Conservation (phyloP, 345 rosid genomes). For the Populus ilicifolia region DNA sequence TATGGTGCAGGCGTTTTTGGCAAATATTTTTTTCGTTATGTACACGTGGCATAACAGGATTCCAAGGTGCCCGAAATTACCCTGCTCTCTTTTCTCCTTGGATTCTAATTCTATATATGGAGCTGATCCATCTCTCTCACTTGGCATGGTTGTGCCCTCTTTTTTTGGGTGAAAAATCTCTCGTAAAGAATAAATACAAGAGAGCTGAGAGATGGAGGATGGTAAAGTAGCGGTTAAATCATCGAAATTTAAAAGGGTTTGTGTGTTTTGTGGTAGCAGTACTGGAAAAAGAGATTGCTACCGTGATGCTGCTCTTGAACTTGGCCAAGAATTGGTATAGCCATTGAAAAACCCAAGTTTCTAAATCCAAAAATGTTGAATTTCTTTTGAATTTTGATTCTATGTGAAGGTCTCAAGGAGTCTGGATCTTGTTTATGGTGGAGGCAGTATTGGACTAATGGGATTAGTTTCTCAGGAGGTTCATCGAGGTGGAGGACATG, state of each 20-base stretch:
- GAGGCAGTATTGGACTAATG: conserved; percentile 73
- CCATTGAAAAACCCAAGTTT: background rate
- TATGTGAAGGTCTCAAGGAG: conserved; percentile 44
- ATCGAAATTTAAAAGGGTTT: conserved; percentile 75
- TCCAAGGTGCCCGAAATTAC: conserved; percentile 11
- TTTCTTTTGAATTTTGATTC: background rate
- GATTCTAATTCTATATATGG: conserved; percentile 21
- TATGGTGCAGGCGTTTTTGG: conserved; percentile 32
- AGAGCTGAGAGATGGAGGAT: conserved; percentile 22
- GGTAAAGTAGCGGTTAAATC: conserved; percentile 29
- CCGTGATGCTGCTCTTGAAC: conserved; percentile 73
- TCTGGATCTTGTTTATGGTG: conserved; percentile 69
- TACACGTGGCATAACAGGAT: conserved; percentile 35
- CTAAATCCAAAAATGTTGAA: background rate
- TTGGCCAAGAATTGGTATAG: conserved; percentile 74
- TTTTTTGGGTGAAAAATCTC: background rate
- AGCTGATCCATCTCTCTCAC: conserved; percentile 14
- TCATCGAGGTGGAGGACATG: conserved; percentile 62
- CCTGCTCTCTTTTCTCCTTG: background rate
- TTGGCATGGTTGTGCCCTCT: conserved; percentile 14
- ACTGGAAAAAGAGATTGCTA: conserved; percentile 65
- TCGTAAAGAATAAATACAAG: background rate
- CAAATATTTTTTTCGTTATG: background rate
- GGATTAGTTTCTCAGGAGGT: conserved; percentile 67
- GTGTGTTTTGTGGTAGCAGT: conserved; percentile 94